Evolutionary conservation across 306 rosid genomes (phyloP).

Genomic region (Cercis canadensis): DNA sequence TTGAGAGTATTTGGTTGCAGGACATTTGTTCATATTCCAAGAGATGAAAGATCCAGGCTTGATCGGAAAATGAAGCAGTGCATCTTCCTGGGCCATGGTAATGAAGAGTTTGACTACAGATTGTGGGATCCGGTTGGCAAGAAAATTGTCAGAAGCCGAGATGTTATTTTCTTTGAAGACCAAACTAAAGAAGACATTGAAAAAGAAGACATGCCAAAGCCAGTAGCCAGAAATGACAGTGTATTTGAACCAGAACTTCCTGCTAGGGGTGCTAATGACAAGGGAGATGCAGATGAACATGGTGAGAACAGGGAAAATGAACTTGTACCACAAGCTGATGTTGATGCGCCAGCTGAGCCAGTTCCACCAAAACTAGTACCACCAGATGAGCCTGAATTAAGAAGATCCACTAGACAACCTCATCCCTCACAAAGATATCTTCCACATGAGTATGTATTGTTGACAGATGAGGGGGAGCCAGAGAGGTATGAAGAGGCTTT

Average conservation of each 20-base stretch:
- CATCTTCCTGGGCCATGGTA: conserved; percentile 7
- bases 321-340: not conserved
- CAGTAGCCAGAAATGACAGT: not conserved
- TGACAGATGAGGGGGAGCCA: too few species aligned
- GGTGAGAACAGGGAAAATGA: not conserved
- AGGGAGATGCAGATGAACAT: not conserved
- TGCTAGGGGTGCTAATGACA: not conserved
- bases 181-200: not conserved
- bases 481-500: too few species aligned
- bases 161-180: conserved; percentile 1
- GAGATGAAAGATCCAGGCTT: not conserved
- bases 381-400: too few species aligned
- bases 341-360: too few species aligned
- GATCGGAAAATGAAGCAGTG: not conserved
- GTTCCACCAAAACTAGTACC: too few species aligned
- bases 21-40: not conserved
- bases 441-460: too few species aligned
- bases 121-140: not conserved
- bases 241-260: not conserved
- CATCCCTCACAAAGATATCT: too few species aligned
- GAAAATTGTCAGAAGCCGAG: not conserved
- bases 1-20: too few species aligned
- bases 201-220: too few species aligned
- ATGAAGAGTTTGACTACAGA: not conserved
- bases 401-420: too few species aligned